Base-by-base conservation (phyloP, 2,329 filamentous ascomycete genomes). In the Mycosphaerella sp. region DNA sequence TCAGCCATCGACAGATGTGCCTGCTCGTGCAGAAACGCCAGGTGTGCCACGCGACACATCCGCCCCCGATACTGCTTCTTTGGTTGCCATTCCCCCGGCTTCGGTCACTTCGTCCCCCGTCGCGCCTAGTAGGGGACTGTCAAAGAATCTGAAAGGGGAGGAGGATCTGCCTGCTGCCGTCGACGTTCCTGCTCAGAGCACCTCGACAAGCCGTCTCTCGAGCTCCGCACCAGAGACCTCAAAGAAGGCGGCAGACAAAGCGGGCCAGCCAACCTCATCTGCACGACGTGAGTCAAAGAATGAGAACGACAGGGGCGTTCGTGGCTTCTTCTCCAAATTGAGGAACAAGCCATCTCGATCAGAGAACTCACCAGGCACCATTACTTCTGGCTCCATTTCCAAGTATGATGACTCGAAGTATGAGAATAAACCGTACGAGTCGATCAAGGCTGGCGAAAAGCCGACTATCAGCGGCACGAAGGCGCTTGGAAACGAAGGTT, bases 271-370 rank as follows among this genome's bases (percentile, higher is more conserved):
- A n/a, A 32, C 14, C 4, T 50, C 54, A 32, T 26, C 52, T 32
- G 17, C 50, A 12, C 42, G 49, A 26, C 26, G 32, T 7, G 51
- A 53, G 17, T 46, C 53, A 8, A 51, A 53, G 31, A 36, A 45
- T 6, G 43, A 49, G 38, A 10, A 32, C 14, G 49, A 56, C 12
- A 51, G 52, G 45, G 64, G 65, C 44, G 43, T 68, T 41, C 60
- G 62, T 9, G 66, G 66, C 39, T 59, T 69, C 51, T 63, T 69
- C 48, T 59, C 55, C 48, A 66, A 64, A 50, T 52, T 69, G 44
- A 53, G 61, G 31, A 57, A 53, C 51, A 59, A 59, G 26, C 53
- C 54, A 5, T 59, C 52, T 9, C 61, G 58, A 46, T 53, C 58
- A 12, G 56, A 59, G 45, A 57, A 64, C 23, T 54, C 53, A 34